Percentiles rank a stretch among this genome's conserved stretches.
Conservation (phyloP, 2,329 filamentous ascomycete genomes). For the Exophiala aquamarina region DNA sequence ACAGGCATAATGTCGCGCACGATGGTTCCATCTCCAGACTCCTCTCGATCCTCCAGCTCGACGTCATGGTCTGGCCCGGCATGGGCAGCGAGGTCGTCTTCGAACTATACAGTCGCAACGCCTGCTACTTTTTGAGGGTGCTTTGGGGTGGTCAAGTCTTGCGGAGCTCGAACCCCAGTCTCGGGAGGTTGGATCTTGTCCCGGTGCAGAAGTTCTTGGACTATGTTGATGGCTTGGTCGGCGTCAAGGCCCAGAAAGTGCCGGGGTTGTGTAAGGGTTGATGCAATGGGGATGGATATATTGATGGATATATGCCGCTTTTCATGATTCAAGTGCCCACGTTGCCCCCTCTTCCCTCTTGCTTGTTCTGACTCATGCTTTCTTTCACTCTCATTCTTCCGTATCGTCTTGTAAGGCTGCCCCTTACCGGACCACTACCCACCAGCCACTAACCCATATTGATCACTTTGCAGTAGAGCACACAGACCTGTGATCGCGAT, state of each 20-base stretch:
- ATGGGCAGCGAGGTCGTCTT: constrained; percentile 80
- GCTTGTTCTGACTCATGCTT: too few relatives aligned
- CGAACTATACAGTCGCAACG: constrained; percentile 62
- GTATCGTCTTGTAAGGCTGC: too few relatives aligned
- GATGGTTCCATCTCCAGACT: constrained; percentile 71
- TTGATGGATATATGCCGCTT: too few relatives aligned
- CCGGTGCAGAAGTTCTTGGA: constrained; percentile 62
- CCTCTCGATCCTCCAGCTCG: constrained; percentile 68
- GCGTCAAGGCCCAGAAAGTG: constrained; percentile 47
- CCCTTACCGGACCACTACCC: too few relatives aligned
- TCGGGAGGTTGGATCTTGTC: constrained; percentile 72
- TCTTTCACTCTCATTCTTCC: too few relatives aligned
- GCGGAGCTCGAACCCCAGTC: constrained; percentile 64
- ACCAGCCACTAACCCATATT: too few relatives aligned
- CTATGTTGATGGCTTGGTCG: constrained; percentile 72
- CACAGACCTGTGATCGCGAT: too few relatives aligned
- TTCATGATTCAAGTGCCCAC: too few relatives aligned
- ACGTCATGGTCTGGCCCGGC: constrained; percentile 79
- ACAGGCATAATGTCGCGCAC: constrained; percentile 77
- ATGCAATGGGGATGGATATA: too few relatives aligned
- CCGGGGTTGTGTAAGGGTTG: constrained; percentile 34
- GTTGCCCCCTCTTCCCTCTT: too few relatives aligned
- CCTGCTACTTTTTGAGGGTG: constrained; percentile 61
- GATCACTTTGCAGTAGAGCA: too few relatives aligned
- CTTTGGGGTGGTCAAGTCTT: constrained; percentile 70